Evolutionary conservation across 2,329 filamentous ascomycete species (phyloP), one percentile per base, ranked within the genome.

Genomic region (Pseudogymnoascus sp.): DNA sequence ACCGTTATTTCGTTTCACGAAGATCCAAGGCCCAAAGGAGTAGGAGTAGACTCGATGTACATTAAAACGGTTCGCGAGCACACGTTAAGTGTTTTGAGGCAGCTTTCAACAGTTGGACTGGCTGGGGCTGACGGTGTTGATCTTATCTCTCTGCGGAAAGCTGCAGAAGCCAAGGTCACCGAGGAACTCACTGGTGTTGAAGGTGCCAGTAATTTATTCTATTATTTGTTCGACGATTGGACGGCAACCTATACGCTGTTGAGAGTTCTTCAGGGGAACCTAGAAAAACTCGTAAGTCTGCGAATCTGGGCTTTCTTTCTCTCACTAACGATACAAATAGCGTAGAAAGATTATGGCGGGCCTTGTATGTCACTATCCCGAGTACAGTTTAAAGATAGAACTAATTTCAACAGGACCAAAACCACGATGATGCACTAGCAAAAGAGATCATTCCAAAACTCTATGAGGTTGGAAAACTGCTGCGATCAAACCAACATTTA

Each of bases 1-100:
- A 90, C 87, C 0, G 80, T 90, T 37, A 80, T 91, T 60, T 86
- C 86, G 0, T 82, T 91, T 39, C 83, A 88, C 61, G 88, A 90
- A 69, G 75, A 78, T 58, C 79, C 79, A 6, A 66, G 61, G 3
- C 8, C 69, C 6, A 72, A 77, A 61, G 65, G 75, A 11, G 59
- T 62, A 14, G 72, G 66, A 11, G 59, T 62, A 14, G 72, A 66
- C 58, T 76, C 76, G 66, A 68, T 75, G 25, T 68, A 70, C 16
- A 77, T 77, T 59, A 76, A 69, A 73, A 12, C 64, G 70, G 66
- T 72, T 6, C 62, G 74, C 2, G 71, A 69, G 14, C 81, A 88
- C 65, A 74, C 84, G 3, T 74, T 81, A 30, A 82, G 82, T 63
- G 82, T 88, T 43, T 83, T 88, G 65, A 76, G 79, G 2, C 84